These are phyloP conservation scores for Trichocomaceae sp. DNA, from an alignment of 2,329 filamentous ascomycete genomes.

Conservation along the genomic window DNA sequence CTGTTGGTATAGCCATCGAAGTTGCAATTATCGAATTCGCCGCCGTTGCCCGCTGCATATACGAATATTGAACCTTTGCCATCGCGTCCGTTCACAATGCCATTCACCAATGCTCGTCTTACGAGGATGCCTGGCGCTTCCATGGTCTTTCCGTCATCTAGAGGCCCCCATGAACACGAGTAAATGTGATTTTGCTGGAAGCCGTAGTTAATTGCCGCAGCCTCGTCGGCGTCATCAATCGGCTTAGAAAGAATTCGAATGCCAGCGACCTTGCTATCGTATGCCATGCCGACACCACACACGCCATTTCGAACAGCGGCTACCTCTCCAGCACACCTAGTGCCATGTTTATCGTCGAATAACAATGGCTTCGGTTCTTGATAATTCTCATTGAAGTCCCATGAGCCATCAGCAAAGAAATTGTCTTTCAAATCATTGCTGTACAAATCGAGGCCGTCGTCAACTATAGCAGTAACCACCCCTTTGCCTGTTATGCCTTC, in stretches of 20 bases:
- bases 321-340: constrained; percentile 89
- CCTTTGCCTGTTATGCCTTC: constrained; percentile 86
- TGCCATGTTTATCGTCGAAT: constrained; percentile 82
- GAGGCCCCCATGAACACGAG: constrained; percentile 97
- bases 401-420: constrained; percentile 88
- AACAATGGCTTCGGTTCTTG: constrained; percentile 75
- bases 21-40: constrained; percentile 90
- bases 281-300: constrained; percentile 93
- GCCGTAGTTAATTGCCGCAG: constrained; percentile 84
- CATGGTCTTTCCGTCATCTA: constrained; percentile 90
- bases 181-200: constrained; percentile 92
- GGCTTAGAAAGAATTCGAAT: constrained; percentile 87
- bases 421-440: constrained; percentile 88
- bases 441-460: constrained; percentile 94
- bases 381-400: constrained; percentile 86
- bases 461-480: constrained; percentile 85
- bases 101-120: constrained; percentile 82
- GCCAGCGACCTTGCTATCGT: constrained; percentile 81
- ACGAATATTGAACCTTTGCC: constrained; percentile 89
- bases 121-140: constrained; percentile 87
- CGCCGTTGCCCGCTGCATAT: constrained; percentile 94
- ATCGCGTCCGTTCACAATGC: constrained; percentile 75
- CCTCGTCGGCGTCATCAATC: constrained; percentile 89
- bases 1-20: constrained; percentile 99
- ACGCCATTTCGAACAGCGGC: constrained; percentile 86